Evolutionary conservation across 2,329 filamentous ascomycete genomes (phyloP).

Genomic region (Ophiostoma australiae): DNA sequence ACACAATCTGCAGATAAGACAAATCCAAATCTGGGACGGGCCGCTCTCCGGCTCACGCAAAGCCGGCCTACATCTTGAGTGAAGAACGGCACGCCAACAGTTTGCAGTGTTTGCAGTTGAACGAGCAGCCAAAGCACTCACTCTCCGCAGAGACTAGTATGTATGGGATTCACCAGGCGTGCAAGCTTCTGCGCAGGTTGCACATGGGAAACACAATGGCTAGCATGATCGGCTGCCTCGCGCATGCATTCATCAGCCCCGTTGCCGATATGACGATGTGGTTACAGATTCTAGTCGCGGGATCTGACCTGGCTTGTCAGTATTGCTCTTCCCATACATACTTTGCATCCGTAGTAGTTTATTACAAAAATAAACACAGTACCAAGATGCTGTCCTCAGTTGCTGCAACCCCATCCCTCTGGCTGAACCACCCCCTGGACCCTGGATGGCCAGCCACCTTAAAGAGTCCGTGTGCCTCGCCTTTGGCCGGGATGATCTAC

Average conservation of each 20-base stretch:
- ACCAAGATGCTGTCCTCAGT: not conserved
- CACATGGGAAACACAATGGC: not conserved
- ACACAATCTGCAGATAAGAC: not conserved
- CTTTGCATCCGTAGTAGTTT: too few species aligned
- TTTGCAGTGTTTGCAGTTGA: too few species aligned
- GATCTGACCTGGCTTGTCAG: not conserved
- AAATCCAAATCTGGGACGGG: not conserved
- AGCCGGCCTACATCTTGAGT: not conserved
- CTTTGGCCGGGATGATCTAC: slow-evolving; percentile 16
- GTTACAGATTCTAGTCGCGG: not conserved
- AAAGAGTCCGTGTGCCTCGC: slow-evolving; percentile 16
- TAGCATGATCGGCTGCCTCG: not conserved
- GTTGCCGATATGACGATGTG: not conserved
- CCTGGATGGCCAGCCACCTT: not conserved
- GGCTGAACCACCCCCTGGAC: slow-evolving; percentile 1
- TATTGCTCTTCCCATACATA: too few species aligned
- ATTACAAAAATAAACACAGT: too few species aligned
- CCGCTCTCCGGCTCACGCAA: not conserved
- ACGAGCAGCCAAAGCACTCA: too few species aligned
- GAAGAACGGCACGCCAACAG: not conserved
- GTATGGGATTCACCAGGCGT: too few species aligned
- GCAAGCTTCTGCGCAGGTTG: too few species aligned
- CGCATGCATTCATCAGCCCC: not conserved
- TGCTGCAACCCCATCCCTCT: not conserved
- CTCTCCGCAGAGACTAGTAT: too few species aligned